Conservation (phyloP, 192 early-diverging fungal species). For the Fimicolochytrium jonesii region DNA sequence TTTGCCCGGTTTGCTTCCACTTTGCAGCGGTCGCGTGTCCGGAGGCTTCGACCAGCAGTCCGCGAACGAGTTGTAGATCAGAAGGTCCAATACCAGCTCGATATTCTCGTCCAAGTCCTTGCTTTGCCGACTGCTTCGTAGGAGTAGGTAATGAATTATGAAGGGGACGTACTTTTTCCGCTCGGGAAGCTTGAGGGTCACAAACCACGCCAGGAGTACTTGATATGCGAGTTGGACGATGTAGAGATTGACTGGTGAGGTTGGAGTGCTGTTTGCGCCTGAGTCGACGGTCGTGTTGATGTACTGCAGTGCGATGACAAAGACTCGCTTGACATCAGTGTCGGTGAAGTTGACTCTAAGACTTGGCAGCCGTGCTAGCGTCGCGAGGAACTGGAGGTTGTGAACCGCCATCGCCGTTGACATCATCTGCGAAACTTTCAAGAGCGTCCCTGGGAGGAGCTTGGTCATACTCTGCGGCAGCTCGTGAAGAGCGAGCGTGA, state of each 20-base stretch:
- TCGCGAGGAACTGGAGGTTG: slow-evolving; percentile 89
- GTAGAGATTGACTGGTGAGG: slow-evolving; percentile 50
- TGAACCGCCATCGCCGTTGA: slow-evolving; percentile 71
- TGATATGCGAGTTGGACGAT: slow-evolving; percentile 90
- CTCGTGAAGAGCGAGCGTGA: slow-evolving; percentile 77
- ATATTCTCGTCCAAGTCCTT: slow-evolving; percentile 73
- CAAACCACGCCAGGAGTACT: slow-evolving; percentile 86
- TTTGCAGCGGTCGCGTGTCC: neutral
- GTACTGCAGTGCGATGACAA: slow-evolving; percentile 88
- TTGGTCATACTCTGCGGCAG: slow-evolving; percentile 74
- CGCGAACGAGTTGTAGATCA: slow-evolving; percentile 77
- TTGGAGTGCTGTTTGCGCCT: neutral
- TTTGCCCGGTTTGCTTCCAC: neutral
- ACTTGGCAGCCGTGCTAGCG: slow-evolving; percentile 70
- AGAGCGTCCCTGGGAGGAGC: slow-evolving; percentile 62
- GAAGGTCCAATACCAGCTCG: slow-evolving; percentile 91
- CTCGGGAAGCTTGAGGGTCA: slow-evolving; percentile 68
- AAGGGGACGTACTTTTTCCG: slow-evolving; percentile 75
- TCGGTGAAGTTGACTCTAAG: slow-evolving; percentile 78
- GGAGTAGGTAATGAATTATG: slow-evolving; percentile 58
- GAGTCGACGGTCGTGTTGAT: slow-evolving; percentile 43
- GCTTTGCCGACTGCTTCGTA: neutral
- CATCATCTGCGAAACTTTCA: slow-evolving; percentile 78
- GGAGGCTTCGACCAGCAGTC: slow-evolving; percentile 63
- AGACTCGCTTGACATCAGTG: slow-evolving; percentile 77